Conservation (phyloP, 106 monocot genomes). For the Narthecium ossifragum region DNA sequence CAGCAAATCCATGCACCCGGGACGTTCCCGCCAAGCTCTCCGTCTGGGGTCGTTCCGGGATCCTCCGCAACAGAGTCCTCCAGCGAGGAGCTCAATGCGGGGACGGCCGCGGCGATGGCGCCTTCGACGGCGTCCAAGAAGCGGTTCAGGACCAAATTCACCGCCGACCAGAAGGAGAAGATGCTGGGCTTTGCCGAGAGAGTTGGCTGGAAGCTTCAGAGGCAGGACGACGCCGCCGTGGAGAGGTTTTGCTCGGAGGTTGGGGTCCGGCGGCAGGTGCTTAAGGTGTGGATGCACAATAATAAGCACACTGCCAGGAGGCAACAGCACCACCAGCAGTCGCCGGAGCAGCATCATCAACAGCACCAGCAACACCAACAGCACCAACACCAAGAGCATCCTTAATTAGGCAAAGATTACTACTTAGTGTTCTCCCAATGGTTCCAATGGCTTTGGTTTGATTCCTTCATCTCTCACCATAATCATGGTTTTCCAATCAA, state of each 20-base stretch:
- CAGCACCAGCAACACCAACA: constrained; percentile 13
- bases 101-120: not conserved
- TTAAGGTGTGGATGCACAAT: constrained; percentile 56
- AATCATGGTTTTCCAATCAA: too few relatives aligned
- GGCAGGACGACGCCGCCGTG: constrained; percentile 23
- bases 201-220: constrained; percentile 38
- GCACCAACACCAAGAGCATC: not conserved
- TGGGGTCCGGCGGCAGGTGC: constrained; percentile 27
- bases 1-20: too few relatives aligned
- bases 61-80: constrained; percentile 20
- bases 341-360: constrained; percentile 3
- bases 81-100: constrained; percentile 16
- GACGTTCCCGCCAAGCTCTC: too few relatives aligned
- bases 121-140: constrained; percentile 16
- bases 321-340: not conserved
- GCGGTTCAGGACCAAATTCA: constrained; percentile 43
- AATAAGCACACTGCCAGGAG: constrained; percentile 24
- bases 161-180: constrained; percentile 33
- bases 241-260: constrained; percentile 29
- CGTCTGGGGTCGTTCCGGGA: not conserved
- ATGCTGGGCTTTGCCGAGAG: constrained; percentile 31
- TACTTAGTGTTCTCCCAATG: too few relatives aligned
- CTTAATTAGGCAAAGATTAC: too few relatives aligned
- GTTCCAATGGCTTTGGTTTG: too few relatives aligned
- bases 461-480: too few relatives aligned